phyloP scores from a whole-genome alignment of 352 stramenopile genomes.

The Lagenidium giganteum region DNA sequence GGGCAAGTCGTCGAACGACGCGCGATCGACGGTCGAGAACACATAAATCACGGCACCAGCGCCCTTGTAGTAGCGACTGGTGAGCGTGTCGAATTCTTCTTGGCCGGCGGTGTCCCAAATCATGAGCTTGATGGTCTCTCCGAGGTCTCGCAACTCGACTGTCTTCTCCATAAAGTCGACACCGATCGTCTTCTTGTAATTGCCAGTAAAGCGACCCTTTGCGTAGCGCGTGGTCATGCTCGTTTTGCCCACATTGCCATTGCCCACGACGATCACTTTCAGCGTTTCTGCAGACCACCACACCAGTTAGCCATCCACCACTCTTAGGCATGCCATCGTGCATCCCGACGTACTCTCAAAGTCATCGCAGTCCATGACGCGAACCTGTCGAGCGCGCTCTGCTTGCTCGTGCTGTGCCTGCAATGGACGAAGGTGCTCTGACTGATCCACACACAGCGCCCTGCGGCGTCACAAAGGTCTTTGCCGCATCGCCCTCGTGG shows the following conservation, averaged over 20 bases:
- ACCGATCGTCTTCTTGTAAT: slow-evolving; percentile 85
- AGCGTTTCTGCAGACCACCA: slow-evolving; percentile 43
- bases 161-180: slow-evolving; percentile 84
- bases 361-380: slow-evolving; percentile 61
- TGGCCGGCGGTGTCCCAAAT: slow-evolving; percentile 82
- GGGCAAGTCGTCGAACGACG: slow-evolving; percentile 62
- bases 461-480: slow-evolving; percentile 16
- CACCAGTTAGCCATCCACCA: slow-evolving; percentile 3
- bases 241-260: slow-evolving; percentile 83
- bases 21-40: slow-evolving; percentile 68
- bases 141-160: slow-evolving; percentile 52
- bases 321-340: background rate
- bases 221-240: slow-evolving; percentile 77
- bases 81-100: slow-evolving; percentile 78
- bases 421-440: too few relatives aligned
- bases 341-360: slow-evolving; percentile 50
- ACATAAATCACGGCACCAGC: slow-evolving; percentile 69
- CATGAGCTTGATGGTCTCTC: slow-evolving; percentile 67
- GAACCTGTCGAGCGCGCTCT: too few relatives aligned
- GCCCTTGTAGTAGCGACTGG: slow-evolving; percentile 76
- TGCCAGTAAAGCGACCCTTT: slow-evolving; percentile 70
- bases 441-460: too few relatives aligned
- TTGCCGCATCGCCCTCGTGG: slow-evolving; percentile 1
- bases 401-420: too few relatives aligned
- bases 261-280: slow-evolving; percentile 81